Base-by-base conservation (phyloP, 805 yeast genomes). In the Saturnispora besseyi region DNA sequence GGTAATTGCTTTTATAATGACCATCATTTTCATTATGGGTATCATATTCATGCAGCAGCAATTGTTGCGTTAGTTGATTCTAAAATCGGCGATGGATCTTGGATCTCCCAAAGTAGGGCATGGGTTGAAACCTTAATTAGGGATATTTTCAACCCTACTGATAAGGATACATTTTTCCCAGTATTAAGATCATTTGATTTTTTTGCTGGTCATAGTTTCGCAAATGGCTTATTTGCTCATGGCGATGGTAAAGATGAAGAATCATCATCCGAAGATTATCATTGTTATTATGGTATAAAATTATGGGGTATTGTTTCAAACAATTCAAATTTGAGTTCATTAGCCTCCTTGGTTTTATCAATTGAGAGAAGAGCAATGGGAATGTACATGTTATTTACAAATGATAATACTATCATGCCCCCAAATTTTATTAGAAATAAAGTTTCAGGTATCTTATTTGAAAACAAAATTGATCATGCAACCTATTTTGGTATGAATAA, bases 11-110 rank as follows among this genome's bases (percentile, higher is more conserved):
- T 77, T 62, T 87, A 86, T 66, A 86, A 87, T 57, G 95, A 87
- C 60, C 95, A 87, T 59, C 93, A 87, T 62, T 87, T 86, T 75
- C 95, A 87, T 63, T 87, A 84, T 59, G 93, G 93, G 10, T 87
- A 86, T 64, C 82, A 80, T 57, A 74, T 87, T 44, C 90, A 86
- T 62, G 85, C 95, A 1, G 95, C 95, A 5, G 89, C 95, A 1
- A 70, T 84, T 21, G 76, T 86, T 43, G 90, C 83, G n/a, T 64
- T 78, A 49, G 78, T 82, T 15, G 95, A 87, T 61, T 51, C 56
- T 4, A 63, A 67, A 28, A 58, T 60, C 12, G 83, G 82, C 3
- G 63, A 61, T 45, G 80, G 81, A 9, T 60, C 67, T 1, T 83
- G 85, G 81, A 64, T 72, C 4, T 51, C 54, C 9, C 64, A 61